Evolutionary conservation across 2,329 filamentous ascomycete genomes (phyloP).

Genomic region (Gnomoniopsis smithogilvyi): DNA sequence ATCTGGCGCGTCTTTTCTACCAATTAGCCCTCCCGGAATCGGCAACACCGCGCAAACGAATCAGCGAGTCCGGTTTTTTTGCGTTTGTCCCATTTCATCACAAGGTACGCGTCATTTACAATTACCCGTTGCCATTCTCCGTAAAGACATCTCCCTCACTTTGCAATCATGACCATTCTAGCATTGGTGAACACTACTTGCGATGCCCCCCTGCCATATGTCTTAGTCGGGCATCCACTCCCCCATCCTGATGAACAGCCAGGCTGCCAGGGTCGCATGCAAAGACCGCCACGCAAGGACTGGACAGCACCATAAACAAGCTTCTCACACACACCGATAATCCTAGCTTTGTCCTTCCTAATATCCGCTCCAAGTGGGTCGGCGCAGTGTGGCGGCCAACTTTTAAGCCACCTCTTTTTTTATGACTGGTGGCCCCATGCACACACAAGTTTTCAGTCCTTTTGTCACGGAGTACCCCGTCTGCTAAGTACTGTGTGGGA

Average conservation of each 20-base stretch:
- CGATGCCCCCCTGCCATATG: neutral
- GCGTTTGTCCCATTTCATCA: neutral
- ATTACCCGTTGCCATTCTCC: neutral
- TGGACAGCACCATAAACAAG: neutral
- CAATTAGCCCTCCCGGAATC: neutral
- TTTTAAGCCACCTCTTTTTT: neutral
- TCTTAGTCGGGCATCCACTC: neutral
- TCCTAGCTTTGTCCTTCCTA: constrained; percentile 16
- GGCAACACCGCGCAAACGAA: neutral
- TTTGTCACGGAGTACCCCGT: neutral
- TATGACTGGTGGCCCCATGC: neutral
- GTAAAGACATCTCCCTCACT: neutral
- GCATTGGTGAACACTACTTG: neutral
- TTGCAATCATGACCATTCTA: neutral
- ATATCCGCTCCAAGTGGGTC: constrained; percentile 14
- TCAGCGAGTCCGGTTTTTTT: neutral
- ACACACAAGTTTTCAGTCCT: neutral
- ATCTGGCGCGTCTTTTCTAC: neutral
- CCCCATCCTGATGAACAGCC: neutral
- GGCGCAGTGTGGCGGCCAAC: constrained; percentile 18
- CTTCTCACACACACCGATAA: constrained; percentile 14
- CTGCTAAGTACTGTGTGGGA: neutral
- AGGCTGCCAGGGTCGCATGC: constrained; percentile 16
- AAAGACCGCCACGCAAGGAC: neutral
- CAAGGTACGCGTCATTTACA: neutral